Conservation (phyloP, 768 basidiomycete genomes). For the Boletus huronensis region DNA sequence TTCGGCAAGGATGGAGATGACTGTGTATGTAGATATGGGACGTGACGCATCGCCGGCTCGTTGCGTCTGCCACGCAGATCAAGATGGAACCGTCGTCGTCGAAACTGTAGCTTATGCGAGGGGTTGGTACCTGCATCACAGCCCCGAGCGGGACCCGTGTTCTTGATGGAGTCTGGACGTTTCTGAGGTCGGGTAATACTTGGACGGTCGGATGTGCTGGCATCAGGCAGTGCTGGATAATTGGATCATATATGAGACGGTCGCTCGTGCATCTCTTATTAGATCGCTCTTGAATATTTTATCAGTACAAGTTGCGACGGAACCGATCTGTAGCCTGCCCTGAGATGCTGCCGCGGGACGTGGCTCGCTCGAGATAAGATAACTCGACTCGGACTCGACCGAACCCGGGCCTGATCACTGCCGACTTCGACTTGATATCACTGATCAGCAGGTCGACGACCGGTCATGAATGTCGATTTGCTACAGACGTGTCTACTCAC, state of each 20-base stretch:
- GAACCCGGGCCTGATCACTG: neutral
- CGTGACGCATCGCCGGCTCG: conserved; percentile 33
- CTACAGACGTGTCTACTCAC: conserved; percentile 58
- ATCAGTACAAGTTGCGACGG: too few species aligned
- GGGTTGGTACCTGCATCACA: too few species aligned
- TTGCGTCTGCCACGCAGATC: conserved; percentile 43
- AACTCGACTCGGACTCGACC: neutral
- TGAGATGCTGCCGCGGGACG: too few species aligned
- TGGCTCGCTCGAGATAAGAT: too few species aligned
- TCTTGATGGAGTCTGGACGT: neutral
- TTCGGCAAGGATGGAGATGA: neutral
- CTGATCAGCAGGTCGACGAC: neutral
- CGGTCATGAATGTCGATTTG: conserved; percentile 18
- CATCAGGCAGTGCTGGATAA: neutral
- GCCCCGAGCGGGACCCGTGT: neutral
- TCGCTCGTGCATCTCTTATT: neutral
- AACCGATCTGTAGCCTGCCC: too few species aligned
- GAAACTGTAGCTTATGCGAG: conserved; percentile 13
- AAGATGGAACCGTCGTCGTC: conserved; percentile 31
- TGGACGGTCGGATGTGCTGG: neutral
- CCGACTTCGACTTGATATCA: neutral
- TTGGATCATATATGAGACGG: neutral
- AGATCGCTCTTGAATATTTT: neutral
- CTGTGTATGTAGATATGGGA: conserved; percentile 40
- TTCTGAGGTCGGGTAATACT: neutral